Evolutionary conservation across 225 moss, liverwort and hornwort species (phyloP).

Genomic region (Physcomitrium patens): DNA sequence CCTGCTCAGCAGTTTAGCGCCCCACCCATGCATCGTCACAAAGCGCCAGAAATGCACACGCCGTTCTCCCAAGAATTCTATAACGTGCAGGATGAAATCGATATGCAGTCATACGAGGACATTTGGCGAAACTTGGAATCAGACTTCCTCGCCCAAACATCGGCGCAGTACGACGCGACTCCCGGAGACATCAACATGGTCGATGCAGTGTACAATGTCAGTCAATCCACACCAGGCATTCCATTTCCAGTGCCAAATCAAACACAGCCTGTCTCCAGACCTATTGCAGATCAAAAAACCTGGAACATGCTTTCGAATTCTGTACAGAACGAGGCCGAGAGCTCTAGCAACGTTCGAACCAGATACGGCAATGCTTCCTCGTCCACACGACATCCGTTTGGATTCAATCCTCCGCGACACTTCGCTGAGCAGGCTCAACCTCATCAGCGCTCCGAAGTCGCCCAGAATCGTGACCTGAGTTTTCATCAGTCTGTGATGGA

Average conservation of each 20-base stretch:
- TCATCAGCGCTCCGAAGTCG: background rate
- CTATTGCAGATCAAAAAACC: conserved; percentile 14
- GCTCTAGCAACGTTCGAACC: conserved; percentile 33
- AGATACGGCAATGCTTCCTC: background rate
- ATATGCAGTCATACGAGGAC: conserved; percentile 33
- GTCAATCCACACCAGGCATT: background rate
- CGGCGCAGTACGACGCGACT: conserved; percentile 18
- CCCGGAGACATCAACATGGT: conserved; percentile 39
- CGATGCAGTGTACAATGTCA: conserved; percentile 21
- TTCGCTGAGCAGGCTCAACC: background rate
- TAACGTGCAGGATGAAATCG: conserved; percentile 3
- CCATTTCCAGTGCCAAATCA: background rate
- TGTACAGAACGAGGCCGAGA: conserved; percentile 24
- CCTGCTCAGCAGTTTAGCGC: conserved; percentile 7
- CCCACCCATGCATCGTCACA: conserved; percentile 3
- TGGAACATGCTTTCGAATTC: conserved; percentile 25
- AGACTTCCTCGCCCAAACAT: conserved; percentile 14
- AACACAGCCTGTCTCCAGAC: background rate
- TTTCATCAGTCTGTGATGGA: conserved; percentile 5
- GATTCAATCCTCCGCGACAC: background rate
- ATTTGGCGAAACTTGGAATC: conserved; percentile 43
- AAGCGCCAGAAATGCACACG: background rate
- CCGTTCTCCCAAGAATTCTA: conserved; percentile 21
- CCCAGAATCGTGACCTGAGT: background rate
- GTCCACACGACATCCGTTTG: background rate